phyloP scores from a whole-genome alignment of 192 early-diverging fungal species.

The Phlyctochytrium planicorne region DNA sequence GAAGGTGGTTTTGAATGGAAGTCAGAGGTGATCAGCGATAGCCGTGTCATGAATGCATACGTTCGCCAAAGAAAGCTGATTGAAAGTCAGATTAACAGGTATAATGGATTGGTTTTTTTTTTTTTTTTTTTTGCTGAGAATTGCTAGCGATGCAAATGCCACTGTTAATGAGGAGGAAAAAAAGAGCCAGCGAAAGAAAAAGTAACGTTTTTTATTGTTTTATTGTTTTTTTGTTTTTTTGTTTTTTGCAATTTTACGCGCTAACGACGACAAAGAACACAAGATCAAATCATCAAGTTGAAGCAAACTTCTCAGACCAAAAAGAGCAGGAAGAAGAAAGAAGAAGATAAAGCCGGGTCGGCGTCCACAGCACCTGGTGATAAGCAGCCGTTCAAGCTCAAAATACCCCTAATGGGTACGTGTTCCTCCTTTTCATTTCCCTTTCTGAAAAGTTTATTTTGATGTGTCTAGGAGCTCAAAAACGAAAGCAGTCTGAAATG shows the following conservation, averaged over 20 bases:
- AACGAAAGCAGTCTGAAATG: no score
- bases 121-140: neutral
- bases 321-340: neutral
- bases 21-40: constrained; percentile 78
- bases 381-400: constrained; percentile 16
- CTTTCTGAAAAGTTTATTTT: no score
- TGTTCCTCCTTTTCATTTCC: constrained; percentile 1
- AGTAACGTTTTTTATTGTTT: neutral
- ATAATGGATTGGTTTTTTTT: neutral
- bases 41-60: constrained; percentile 86
- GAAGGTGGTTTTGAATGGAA: constrained; percentile 55
- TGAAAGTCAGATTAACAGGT: constrained; percentile 40
- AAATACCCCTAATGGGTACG: constrained; percentile 7
- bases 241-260: neutral
- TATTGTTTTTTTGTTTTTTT: neutral
- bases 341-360: constrained; percentile 8
- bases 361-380: constrained; percentile 2
- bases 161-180: constrained; percentile 11
- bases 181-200: constrained; percentile 10
- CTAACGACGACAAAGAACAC: no score
- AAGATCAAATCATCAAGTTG: constrained; percentile 2
- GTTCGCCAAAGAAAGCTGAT: constrained; percentile 79
- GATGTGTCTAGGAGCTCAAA: no score
- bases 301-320: neutral
- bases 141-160: no score